A percentile compares a stretch with the other conserved stretches of the same genome.
phyloP scores from a whole-genome alignment of 768 basidiomycete genomes.

The Pisolithus sp. region DNA sequence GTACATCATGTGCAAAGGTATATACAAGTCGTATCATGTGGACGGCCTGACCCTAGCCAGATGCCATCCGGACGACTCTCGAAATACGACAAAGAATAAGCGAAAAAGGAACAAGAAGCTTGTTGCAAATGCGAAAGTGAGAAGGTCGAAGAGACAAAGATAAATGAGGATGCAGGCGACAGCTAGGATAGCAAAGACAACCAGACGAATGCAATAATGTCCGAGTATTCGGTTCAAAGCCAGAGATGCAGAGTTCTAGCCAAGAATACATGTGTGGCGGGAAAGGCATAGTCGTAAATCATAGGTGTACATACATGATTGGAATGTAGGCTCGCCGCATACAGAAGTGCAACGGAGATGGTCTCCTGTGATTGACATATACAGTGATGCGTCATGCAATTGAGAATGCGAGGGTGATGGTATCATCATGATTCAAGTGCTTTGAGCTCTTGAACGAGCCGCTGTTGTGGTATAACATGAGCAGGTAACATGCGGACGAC shows the following conservation, averaged over 20 bases:
- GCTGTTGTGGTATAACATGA: conserved; percentile 29
- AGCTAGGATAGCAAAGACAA: conserved; percentile 22
- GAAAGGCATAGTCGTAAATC: conserved; percentile 10
- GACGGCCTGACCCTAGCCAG: neutral
- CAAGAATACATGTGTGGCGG: conserved; percentile 17
- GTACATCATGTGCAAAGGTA: conserved; percentile 5
- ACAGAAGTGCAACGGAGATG: conserved; percentile 20
- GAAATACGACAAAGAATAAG: neutral
- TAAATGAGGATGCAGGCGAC: conserved; percentile 6
- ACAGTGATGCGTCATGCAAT: conserved; percentile 19
- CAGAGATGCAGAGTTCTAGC: conserved; percentile 13
- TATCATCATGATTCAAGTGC: conserved; percentile 34
- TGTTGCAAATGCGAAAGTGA: neutral
- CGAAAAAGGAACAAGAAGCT: neutral
- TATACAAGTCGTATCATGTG: conserved; percentile 6
- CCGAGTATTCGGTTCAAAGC: conserved; percentile 6
- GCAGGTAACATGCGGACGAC: neutral
- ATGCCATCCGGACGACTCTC: neutral
- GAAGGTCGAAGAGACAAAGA: neutral
- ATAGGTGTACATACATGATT: conserved; percentile 27
- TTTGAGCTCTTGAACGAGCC: conserved; percentile 59
- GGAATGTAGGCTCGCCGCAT: conserved; percentile 14
- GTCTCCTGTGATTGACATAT: conserved; percentile 18
- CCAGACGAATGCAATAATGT: conserved; percentile 15
- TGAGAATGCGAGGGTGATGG: conserved; percentile 5